Evolutionary conservation across 345 rosid genomes (phyloP), one percentile per base, ranked within the genome.

Genomic region (Moricandia moricandioides): DNA sequence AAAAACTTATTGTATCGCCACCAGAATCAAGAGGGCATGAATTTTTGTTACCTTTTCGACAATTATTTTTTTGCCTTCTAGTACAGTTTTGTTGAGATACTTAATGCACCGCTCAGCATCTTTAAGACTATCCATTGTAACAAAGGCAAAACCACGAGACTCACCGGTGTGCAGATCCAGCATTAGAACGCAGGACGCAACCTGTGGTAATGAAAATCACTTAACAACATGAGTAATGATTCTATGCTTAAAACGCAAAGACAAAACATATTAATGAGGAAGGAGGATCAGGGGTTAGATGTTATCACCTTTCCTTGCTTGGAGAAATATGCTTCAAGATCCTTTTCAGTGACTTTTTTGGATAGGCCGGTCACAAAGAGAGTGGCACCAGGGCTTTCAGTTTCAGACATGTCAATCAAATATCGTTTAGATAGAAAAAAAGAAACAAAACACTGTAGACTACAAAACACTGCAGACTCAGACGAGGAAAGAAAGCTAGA

Each of bases 291-390:
- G 52, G 26, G 5, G 1, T 45, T 13, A 55, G 61, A 78, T 49
- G 29, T 14, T 55, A 59, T 67, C 79, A 95, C 99, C 92, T 95
- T 95, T 74, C 99, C 99, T 81, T 95, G 98, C 88, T 89, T 95
- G 4, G 97, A 79, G 84, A 95, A 95, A 82, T 92, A 98, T 27
- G 93, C 89, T 78, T 92, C 92, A 7, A 95, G 92, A 24, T 88
- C 96, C 84, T 88, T 87, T 37, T 95, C 94, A 0, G 93, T 85
- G 52, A 95, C 99, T 70, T 97, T 87, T 35, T 96, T 88, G 33
- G 99, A 95, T 57, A 95, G 80, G 52, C 99, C 99, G 56, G 99
- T 95, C 69, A 95, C 97, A 75, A 89, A 95, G 57, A 95, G 97
- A 35, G 97, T 88, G 64, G 84, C 86, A 67, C 99, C 98, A 65